Percentiles rank a stretch among this genome's conserved stretches.
Evolutionary conservation across 2,329 filamentous ascomycete genomes (phyloP).

Genomic region (Colletotrichum plurivorum): DNA sequence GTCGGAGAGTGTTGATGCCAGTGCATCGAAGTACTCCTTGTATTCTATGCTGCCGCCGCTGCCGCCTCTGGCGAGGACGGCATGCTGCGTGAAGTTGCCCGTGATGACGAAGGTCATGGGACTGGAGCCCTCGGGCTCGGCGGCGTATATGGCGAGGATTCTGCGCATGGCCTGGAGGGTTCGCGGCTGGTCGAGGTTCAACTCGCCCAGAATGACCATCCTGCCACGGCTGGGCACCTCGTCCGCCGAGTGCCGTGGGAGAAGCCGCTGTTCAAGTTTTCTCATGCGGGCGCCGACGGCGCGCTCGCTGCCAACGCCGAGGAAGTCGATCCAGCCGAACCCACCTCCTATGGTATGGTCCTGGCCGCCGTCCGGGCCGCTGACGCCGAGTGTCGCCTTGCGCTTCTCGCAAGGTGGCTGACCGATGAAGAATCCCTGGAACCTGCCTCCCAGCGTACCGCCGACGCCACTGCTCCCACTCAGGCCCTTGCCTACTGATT

Average conservation of each 20-base stretch:
- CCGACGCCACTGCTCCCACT: slow-evolving; percentile 87
- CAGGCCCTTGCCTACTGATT: slow-evolving; percentile 76
- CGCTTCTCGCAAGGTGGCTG: slow-evolving; percentile 93
- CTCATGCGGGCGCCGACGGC: slow-evolving; percentile 88
- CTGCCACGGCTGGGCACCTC: slow-evolving; percentile 60
- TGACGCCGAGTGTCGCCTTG: slow-evolving; percentile 82
- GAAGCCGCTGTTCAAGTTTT: slow-evolving; percentile 78
- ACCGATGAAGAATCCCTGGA: slow-evolving; percentile 90
- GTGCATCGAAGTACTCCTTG: slow-evolving; percentile 93
- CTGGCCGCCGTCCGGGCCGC: slow-evolving; percentile 68
- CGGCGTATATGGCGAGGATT: slow-evolving; percentile 81
- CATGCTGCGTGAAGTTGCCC: slow-evolving; percentile 83
- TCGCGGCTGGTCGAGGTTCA: slow-evolving; percentile 88
- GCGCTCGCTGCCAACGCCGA: slow-evolving; percentile 91
- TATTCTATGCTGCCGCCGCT: slow-evolving; percentile 92
- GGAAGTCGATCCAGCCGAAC: slow-evolving; percentile 97
- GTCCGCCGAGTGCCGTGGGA: slow-evolving; percentile 59
- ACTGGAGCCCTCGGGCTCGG: slow-evolving; percentile 72
- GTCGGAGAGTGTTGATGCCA: slow-evolving; percentile 86
- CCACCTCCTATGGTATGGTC: slow-evolving; percentile 80
- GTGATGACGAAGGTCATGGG: slow-evolving; percentile 87
- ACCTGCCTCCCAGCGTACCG: slow-evolving; percentile 91
- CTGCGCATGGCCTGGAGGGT: slow-evolving; percentile 85
- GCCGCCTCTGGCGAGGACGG: slow-evolving; percentile 76
- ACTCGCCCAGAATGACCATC: slow-evolving; percentile 85